These are phyloP conservation scores for Syzygium oleosum DNA, from an alignment of 345 rosid genomes.

Conservation along the genomic window DNA sequence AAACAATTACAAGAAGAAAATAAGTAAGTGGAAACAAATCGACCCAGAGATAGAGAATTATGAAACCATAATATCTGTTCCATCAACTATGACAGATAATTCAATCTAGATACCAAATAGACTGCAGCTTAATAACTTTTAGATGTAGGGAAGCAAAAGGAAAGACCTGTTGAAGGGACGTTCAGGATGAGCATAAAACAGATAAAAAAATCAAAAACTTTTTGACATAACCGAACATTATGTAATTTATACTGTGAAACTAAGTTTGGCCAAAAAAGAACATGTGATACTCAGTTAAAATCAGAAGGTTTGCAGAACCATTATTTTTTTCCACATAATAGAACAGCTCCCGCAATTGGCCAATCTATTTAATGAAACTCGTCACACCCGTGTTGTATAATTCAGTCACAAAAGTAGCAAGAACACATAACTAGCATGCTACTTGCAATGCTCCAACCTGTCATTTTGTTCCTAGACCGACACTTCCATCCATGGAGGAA, in stretches of 20 bases:
- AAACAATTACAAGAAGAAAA: not conserved
- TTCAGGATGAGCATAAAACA: not conserved
- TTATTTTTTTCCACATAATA: not conserved
- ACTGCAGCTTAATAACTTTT: not conserved
- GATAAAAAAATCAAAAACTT: not conserved
- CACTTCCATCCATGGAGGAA: conserved; percentile 81
- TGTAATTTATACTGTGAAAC: not conserved
- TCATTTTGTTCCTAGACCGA: conserved; percentile 61
- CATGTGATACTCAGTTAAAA: not conserved
- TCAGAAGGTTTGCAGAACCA: not conserved
- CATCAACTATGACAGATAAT: not conserved
- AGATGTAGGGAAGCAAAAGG: not conserved
- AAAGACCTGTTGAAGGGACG: not conserved
- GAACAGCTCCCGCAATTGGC: not conserved
- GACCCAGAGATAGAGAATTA: not conserved
- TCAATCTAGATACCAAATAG: not conserved
- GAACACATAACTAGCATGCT: not conserved
- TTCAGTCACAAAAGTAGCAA: not conserved
- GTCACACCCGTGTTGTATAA: not conserved
- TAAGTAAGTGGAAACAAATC: not conserved
- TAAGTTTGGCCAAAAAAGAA: not conserved
- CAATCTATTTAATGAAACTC: not conserved
- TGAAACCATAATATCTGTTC: not conserved
- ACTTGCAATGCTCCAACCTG: conserved; percentile 20
- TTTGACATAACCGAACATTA: not conserved